A percentile compares a stretch with the other conserved stretches of the same genome.
These are phyloP conservation scores for Moesziomyces parantarcticus DNA, from an alignment of 1,284 basidiomycete genomes.

Conservation along the genomic window DNA sequence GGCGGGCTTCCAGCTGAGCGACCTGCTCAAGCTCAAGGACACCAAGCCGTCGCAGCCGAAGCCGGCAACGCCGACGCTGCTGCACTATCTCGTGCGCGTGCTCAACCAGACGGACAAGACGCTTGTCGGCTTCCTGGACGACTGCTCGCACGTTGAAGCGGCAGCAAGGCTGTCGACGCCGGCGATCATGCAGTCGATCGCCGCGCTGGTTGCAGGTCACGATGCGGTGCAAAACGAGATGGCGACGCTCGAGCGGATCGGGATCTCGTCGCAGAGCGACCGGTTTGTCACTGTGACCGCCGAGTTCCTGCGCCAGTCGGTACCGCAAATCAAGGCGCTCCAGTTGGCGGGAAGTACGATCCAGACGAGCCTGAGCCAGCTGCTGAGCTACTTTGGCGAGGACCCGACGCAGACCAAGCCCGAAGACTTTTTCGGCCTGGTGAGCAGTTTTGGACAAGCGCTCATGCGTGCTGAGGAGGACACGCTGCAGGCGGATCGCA, in stretches of 20 bases:
- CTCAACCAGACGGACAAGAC: constrained; percentile 78
- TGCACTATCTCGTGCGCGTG: constrained; percentile 84
- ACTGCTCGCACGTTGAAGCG: constrained; percentile 82
- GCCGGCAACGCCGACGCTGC: constrained; percentile 80
- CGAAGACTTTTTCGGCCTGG: constrained; percentile 58
- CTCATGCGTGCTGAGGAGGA: constrained; percentile 63
- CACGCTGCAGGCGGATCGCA: constrained; percentile 53
- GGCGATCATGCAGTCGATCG: constrained; percentile 39
- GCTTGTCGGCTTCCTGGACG: constrained; percentile 80
- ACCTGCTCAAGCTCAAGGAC: constrained; percentile 84
- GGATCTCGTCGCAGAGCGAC: constrained; percentile 46
- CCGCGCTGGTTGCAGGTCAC: constrained; percentile 38
- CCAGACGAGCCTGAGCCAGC: constrained; percentile 23
- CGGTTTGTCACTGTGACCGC: constrained; percentile 41
- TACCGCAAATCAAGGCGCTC: constrained; percentile 47
- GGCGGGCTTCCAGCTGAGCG: constrained; percentile 82
- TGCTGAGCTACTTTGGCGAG: constrained; percentile 55
- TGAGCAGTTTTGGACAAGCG: constrained; percentile 57
- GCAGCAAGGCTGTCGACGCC: constrained; percentile 70
- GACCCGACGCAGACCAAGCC: constrained; percentile 52
- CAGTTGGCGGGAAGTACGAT: constrained; percentile 36
- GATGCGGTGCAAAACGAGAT: constrained; percentile 43
- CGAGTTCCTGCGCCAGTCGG: constrained; percentile 28
- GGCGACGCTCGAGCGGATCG: constrained; percentile 27
- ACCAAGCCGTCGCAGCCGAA: constrained; percentile 80